Evolutionary conservation across 495 filamentous ascomycete species (phyloP).

Genomic region (Penicillium coffeae): DNA sequence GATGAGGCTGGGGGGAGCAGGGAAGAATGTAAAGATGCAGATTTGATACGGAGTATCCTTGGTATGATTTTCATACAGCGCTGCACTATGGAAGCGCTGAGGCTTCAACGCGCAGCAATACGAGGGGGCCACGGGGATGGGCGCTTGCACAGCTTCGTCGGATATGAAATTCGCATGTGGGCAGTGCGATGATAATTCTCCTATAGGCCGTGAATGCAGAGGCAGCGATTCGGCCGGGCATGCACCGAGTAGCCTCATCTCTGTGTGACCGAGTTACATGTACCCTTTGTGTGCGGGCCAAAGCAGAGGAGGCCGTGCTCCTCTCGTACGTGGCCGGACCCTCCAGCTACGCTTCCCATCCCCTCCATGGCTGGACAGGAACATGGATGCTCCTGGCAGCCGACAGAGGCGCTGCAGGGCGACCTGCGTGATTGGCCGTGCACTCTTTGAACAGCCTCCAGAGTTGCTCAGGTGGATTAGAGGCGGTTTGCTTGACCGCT

Average conservation of each 20-base stretch:
- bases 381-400: conserved; percentile 22
- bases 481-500: conserved; percentile 10
- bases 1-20: not conserved
- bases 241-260: conserved; percentile 14
- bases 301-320: not conserved
- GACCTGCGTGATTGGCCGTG: conserved; percentile 9
- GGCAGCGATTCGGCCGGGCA: conserved; percentile 1
- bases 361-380: conserved; percentile 7
- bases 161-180: conserved; percentile 8
- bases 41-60: no score
- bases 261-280: not conserved
- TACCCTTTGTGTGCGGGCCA: not conserved
- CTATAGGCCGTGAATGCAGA: not conserved
- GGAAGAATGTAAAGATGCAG: not conserved
- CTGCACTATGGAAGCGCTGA: not conserved
- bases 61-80: no score
- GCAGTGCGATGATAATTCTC: not conserved
- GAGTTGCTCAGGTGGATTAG: not conserved
- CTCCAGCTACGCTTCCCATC: conserved; percentile 15
- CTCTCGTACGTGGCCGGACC: conserved; percentile 18
- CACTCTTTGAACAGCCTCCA: not conserved
- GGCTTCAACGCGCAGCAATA: not conserved
- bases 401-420: not conserved
- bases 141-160: conserved; percentile 6
- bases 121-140: not conserved